Evolutionary conservation across 2,329 filamentous ascomycete genomes (phyloP).

Genomic region (Stachybotrys elegans): DNA sequence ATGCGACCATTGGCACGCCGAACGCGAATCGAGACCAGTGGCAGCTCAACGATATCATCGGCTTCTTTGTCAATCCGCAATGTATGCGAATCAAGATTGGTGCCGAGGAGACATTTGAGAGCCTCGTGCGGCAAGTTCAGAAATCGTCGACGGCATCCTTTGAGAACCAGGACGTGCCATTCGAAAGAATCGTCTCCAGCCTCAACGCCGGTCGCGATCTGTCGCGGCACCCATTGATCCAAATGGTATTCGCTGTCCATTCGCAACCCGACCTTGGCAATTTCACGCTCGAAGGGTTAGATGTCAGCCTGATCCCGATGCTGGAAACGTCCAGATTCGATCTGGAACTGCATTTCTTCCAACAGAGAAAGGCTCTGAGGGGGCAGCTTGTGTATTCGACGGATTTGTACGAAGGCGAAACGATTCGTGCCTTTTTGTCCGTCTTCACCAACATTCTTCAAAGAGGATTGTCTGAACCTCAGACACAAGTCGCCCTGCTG

Average conservation of each 20-base stretch:
- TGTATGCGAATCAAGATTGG: conserved; percentile 10
- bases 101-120: conserved; percentile 5
- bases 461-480: conserved; percentile 1
- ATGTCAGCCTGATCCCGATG: conserved; percentile 3
- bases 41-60: conserved; percentile 10
- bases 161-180: conserved; percentile 14
- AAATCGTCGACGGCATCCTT: conserved; percentile 5
- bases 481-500: neutral
- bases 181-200: conserved; percentile 8
- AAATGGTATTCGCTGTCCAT: conserved; percentile 8
- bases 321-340: conserved; percentile 8
- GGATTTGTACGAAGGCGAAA: conserved; percentile 9
- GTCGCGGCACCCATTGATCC: conserved; percentile 8
- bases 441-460: conserved; percentile 8
- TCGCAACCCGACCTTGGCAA: conserved; percentile 3
- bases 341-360: conserved; percentile 10
- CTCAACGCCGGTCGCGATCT: conserved; percentile 5
- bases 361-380: conserved; percentile 1
- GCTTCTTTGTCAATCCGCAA: conserved; percentile 15
- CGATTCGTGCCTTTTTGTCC: conserved; percentile 7
- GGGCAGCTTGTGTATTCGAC: conserved; percentile 7
- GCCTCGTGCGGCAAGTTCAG: conserved; percentile 10
- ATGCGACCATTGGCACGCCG: conserved; percentile 10
- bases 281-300: conserved; percentile 5
- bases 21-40: conserved; percentile 8